Conservation (phyloP, 495 filamentous ascomycete genomes). For the Coniosporium apollinis region DNA sequence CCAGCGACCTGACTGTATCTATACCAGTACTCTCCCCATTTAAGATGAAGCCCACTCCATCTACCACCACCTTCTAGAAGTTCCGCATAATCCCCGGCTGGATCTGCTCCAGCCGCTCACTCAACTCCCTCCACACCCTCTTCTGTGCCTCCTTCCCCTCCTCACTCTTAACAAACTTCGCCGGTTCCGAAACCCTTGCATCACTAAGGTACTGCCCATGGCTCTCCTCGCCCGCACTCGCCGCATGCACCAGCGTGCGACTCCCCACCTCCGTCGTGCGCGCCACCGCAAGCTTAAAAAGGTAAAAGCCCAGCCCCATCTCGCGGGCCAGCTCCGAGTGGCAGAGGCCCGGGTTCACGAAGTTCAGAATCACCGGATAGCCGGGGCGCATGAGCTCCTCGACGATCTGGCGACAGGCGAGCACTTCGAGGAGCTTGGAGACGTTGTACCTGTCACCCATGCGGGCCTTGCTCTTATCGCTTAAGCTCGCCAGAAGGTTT, state of each 20-base stretch:
- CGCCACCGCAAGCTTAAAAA: conserved; percentile 10
- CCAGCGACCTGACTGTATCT: no score
- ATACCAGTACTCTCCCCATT: no score
- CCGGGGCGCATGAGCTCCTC: conserved; percentile 4
- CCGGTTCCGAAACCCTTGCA: conserved; percentile 11
- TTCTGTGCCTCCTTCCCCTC: conserved; percentile 13
- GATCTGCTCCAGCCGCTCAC: conserved; percentile 15
- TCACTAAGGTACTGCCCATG: conserved; percentile 22
- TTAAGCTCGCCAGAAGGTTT: conserved; percentile 15
- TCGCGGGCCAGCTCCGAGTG: conserved; percentile 20
- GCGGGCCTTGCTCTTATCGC: conserved; percentile 11
- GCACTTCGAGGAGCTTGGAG: conserved; percentile 19
- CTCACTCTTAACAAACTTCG: conserved; percentile 12
- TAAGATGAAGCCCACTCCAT: no score
- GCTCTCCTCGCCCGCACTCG: conserved; percentile 19
- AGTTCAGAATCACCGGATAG: conserved; percentile 23
- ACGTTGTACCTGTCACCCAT: conserved; percentile 20
- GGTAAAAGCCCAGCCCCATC: not conserved
- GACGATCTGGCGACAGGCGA: conserved; percentile 15
- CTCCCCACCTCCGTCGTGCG: conserved; percentile 27
- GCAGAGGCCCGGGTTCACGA: conserved; percentile 27
- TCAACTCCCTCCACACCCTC: conserved; percentile 18
- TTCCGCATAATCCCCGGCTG: conserved; percentile 12
- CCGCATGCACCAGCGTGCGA: conserved; percentile 25
- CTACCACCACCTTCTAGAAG: not conserved